Evolutionary conservation across 768 basidiomycete genomes (phyloP), one percentile per base, ranked within the genome.

Genomic region (Suillus subalutaceus): DNA sequence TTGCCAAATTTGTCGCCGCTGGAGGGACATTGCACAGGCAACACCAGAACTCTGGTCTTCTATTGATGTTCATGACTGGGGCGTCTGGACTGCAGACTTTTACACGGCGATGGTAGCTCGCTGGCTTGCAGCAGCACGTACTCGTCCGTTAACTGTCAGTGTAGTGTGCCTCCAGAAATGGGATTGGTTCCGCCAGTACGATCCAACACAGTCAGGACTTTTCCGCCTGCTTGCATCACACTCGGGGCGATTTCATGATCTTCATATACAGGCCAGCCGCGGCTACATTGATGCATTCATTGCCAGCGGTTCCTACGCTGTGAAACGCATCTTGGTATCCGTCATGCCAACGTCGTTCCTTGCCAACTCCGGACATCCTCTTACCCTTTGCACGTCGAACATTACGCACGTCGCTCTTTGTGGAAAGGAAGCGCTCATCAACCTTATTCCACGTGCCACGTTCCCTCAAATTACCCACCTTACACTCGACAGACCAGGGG

Each of bases 11-110:
- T 79, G 78, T 66, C 77, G 70, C 20, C 70, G 77, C 32, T 79
- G 78, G 78, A 68, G 78, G 52, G 57, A 38, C 7, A 69, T 80
- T 64, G 70, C 64, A 26, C 70, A 72, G 18, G 66, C 69, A 6
- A 73, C 79, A 2, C 75, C 79, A 4, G 74, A 77, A 63, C 63
- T 79, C 1, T 79, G 78, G 78, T 68, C 75, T 12, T 73, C 70
- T 57, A 66, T 78, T 23, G 62, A 71, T 13, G 62, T 79, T 8
- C 44, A 63, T 10, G 77, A 79, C 55, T 67, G 65, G n/a, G 77
- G 75, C 23, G 63, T 67, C n/a, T 76, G 75, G 75, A 78, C 74
- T 56, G 68, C 63, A 43, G 70, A 72, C 9, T 65, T 70, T 26
- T 69, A 78, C 16, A 59, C 76, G 18, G 62, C 62, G 37, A 78